Percentiles rank a stretch among this genome's conserved stretches.
These are phyloP conservation scores for Pseudozyma hubeiensis DNA, from an alignment of 1,284 basidiomycete genomes.

Conservation along the genomic window DNA sequence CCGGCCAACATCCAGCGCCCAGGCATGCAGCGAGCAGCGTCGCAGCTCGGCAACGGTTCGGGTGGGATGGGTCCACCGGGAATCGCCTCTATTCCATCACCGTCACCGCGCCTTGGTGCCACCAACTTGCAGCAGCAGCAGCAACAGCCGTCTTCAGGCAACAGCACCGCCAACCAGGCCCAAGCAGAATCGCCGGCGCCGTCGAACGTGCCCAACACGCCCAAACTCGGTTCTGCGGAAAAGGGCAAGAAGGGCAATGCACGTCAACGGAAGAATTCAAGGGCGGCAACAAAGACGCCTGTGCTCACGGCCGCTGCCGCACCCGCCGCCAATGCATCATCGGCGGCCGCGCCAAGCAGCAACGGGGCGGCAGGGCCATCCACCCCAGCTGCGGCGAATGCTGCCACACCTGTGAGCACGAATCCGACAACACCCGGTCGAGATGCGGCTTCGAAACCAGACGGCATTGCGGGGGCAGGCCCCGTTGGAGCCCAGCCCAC, in stretches of 20 bases:
- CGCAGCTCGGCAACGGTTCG: slow-evolving; percentile 25
- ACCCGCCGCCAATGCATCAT: slow-evolving; percentile 21
- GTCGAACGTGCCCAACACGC: slow-evolving; percentile 44
- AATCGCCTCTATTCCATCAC: slow-evolving; percentile 45
- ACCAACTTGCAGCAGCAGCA: slow-evolving; percentile 27
- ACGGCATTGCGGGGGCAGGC: slow-evolving; percentile 2
- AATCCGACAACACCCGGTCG: slow-evolving; percentile 49
- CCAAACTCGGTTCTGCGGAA: slow-evolving; percentile 52
- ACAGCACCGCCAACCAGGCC: slow-evolving; percentile 11
- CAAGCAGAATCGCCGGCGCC: slow-evolving; percentile 34
- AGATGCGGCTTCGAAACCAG: slow-evolving; percentile 28
- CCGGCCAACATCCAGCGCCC: slow-evolving; percentile 50
- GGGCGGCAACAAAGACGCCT: slow-evolving; percentile 52
- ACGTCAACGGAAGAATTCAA: slow-evolving; percentile 48
- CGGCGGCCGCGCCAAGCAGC: slow-evolving; percentile 13
- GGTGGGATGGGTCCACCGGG: slow-evolving; percentile 60
- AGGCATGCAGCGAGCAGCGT: slow-evolving; percentile 40
- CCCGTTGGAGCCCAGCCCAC: slow-evolving; percentile 24
- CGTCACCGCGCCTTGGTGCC: slow-evolving; percentile 43
- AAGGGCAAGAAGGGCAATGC: slow-evolving; percentile 57
- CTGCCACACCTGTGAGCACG: slow-evolving; percentile 51
- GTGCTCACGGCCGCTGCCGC: slow-evolving; percentile 45
- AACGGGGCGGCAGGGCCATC: slow-evolving; percentile 34
- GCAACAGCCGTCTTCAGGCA: slow-evolving; percentile 16
- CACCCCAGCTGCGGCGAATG: slow-evolving; percentile 46